Percentiles rank a stretch among this genome's conserved stretches.
Conservation (phyloP, 2,329 filamentous ascomycete genomes). For the Claviceps humidiphila region DNA sequence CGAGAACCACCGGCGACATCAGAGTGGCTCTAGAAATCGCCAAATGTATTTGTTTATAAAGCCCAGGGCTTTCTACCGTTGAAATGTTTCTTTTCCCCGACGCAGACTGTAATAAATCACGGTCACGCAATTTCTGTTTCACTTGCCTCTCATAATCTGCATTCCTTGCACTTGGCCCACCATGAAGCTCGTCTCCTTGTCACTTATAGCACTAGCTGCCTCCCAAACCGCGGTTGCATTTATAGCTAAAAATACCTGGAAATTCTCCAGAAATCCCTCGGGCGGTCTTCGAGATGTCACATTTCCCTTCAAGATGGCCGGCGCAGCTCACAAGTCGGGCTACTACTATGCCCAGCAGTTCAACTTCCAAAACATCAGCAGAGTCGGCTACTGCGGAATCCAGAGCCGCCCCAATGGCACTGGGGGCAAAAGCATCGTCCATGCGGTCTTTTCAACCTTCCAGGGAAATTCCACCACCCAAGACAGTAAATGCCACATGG, state of each 20-base stretch:
- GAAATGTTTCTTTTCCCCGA: no score
- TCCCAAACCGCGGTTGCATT: not conserved
- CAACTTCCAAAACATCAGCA: constrained; percentile 4
- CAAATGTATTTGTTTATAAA: no score
- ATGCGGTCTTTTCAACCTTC: not conserved
- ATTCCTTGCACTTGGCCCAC: no score
- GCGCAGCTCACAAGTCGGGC: constrained; percentile 8
- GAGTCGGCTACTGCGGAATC: not conserved
- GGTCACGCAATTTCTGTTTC: no score
- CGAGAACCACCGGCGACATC: no score
- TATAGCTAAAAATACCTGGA: not conserved
- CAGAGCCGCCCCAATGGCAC: not conserved
- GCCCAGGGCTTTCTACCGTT: no score
- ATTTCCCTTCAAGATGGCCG: constrained; percentile 12
- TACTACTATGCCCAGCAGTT: constrained; percentile 15
- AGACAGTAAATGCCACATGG: not conserved
- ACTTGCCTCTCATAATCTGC: no score
- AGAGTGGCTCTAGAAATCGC: no score
- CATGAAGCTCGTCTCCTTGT: no score
- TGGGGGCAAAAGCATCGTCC: not conserved
- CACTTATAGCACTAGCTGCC: not conserved
- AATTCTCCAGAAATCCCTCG: not conserved
- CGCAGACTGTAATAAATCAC: no score
- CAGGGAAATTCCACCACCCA: not conserved
- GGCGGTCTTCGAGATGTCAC: constrained; percentile 4